A percentile compares a stretch with the other conserved stretches of the same genome.
Evolutionary conservation across 139 green algal genomes (phyloP).

Genomic region (Picochlorum sp.): DNA sequence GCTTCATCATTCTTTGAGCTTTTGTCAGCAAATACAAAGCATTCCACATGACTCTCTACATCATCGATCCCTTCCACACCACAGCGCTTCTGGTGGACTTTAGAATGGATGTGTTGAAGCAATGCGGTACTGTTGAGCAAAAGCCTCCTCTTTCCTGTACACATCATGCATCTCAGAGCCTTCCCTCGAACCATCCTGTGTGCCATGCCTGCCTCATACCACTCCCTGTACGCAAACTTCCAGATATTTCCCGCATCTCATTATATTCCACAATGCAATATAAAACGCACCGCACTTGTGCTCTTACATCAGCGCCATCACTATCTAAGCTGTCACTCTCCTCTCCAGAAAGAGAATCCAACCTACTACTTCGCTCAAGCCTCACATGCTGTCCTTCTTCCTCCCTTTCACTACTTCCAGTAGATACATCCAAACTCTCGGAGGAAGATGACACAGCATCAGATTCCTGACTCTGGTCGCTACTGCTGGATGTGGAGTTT

Average conservation of each 20-base stretch:
- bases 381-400: not conserved
- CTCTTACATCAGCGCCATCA: not conserved
- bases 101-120: constrained; percentile 16
- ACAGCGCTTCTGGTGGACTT: constrained; percentile 3
- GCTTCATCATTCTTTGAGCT: not conserved
- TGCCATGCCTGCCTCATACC: too few species aligned
- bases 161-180: constrained; percentile 30
- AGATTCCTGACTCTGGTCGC: constrained; percentile 2
- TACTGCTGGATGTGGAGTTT: not conserved
- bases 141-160: constrained; percentile 12
- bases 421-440: not conserved
- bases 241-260: too few species aligned
- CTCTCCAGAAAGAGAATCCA: not conserved
- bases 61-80: not conserved
- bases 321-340: not conserved
- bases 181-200: not conserved
- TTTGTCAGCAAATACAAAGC: not conserved
- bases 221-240: too few species aligned
- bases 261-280: too few species aligned
- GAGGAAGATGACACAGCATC: not conserved
- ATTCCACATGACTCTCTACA: not conserved
- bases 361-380: constrained; percentile 12
- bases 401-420: not conserved
- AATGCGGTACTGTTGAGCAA: constrained; percentile 25
- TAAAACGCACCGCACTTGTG: too few species aligned